These are phyloP conservation scores for Rhodotorula babjevae DNA, from an alignment of 768 basidiomycete genomes.

Conservation along the genomic window DNA sequence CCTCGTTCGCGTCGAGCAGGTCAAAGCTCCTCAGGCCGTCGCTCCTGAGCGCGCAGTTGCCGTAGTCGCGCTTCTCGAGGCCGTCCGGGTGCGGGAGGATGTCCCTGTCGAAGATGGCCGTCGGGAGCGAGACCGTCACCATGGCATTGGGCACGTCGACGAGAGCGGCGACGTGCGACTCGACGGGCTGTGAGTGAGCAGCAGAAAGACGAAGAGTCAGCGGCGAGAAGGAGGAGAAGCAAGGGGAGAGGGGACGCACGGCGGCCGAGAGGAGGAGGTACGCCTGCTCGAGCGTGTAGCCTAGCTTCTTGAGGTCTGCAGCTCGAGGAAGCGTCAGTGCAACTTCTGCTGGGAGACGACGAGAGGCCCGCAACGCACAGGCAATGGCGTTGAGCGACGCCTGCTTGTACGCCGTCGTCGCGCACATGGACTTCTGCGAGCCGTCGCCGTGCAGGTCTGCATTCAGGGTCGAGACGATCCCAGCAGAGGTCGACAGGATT, in stretches of 20 bases:
- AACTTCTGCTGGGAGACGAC: not conserved
- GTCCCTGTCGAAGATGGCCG: conserved; percentile 72
- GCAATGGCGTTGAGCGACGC: conserved; percentile 70
- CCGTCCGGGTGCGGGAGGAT: conserved; percentile 65
- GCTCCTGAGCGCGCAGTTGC: conserved; percentile 63
- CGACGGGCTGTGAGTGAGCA: conserved; percentile 51
- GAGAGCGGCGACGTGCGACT: conserved; percentile 65
- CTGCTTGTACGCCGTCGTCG: conserved; percentile 70
- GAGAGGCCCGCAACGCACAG: conserved; percentile 41
- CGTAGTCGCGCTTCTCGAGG: conserved; percentile 58
- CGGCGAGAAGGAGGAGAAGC: not conserved
- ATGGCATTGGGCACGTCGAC: conserved; percentile 67
- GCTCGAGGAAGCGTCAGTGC: not conserved
- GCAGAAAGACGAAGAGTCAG: not conserved
- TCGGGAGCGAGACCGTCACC: conserved; percentile 66
- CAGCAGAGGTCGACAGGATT: not conserved
- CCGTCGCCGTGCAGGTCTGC: conserved; percentile 54
- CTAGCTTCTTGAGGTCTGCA: conserved; percentile 57
- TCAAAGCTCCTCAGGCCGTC: conserved; percentile 52
- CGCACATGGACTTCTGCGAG: conserved; percentile 72
- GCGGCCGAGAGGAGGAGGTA: conserved; percentile 67
- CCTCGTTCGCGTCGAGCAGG: conserved; percentile 5
- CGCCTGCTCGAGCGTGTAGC: conserved; percentile 74
- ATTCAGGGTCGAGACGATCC: no score
- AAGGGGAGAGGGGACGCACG: not conserved